Percentiles rank a stretch among this genome's conserved stretches.
phyloP scores from a whole-genome alignment of 2,329 filamentous ascomycete species.

The Conoideocrella luteorostrata region DNA sequence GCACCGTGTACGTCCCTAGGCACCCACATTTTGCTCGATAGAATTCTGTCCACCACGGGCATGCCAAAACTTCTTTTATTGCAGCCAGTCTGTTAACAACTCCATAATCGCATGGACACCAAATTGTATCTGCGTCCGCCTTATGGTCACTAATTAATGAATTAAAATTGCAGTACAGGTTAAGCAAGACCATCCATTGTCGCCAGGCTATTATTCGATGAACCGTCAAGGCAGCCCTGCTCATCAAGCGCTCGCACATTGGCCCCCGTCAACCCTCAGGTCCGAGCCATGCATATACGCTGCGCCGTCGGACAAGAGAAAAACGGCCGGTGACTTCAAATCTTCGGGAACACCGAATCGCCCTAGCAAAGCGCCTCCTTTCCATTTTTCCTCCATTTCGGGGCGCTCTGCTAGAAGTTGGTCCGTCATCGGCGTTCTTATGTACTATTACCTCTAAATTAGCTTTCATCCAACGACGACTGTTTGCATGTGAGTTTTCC shows the following conservation, averaged over 20 bases:
- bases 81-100: too few relatives aligned
- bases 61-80: too few relatives aligned
- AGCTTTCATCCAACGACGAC: neutral
- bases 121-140: neutral
- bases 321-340: constrained; percentile 66
- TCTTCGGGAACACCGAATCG: constrained; percentile 61
- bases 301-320: constrained; percentile 64
- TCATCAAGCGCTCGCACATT: constrained; percentile 27
- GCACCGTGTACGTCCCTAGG: too few relatives aligned
- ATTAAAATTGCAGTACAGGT: too few relatives aligned
- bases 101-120: constrained; percentile 12
- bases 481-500: neutral
- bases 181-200: too few relatives aligned
- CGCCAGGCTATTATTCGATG: too few relatives aligned
- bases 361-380: constrained; percentile 78
- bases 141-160: neutral
- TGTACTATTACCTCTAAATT: constrained; percentile 46
- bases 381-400: constrained; percentile 62
- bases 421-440: constrained; percentile 78
- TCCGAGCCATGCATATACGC: constrained; percentile 71
- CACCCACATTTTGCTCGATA: too few relatives aligned
- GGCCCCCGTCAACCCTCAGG: constrained; percentile 65
- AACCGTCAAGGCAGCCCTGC: too few relatives aligned
- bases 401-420: constrained; percentile 71
- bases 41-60: too few relatives aligned